Percentiles rank a stretch among this genome's conserved stretches.
These are phyloP conservation scores for Ascodesmis nigricans DNA, from an alignment of 495 filamentous ascomycete genomes.

Conservation along the genomic window DNA sequence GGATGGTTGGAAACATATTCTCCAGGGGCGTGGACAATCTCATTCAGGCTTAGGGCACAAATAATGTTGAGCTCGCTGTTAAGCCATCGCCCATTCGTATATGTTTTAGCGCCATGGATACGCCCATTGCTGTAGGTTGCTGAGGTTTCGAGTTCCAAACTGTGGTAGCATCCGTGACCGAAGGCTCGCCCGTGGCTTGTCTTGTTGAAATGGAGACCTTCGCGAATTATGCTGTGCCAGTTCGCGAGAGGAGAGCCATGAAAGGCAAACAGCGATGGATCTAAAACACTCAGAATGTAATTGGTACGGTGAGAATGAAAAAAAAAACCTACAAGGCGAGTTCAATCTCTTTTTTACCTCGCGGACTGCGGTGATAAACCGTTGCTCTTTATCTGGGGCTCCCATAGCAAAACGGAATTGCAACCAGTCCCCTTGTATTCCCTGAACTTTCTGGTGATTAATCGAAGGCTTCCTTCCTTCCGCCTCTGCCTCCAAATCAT, in stretches of 20 bases:
- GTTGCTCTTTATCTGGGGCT: conserved; percentile 68
- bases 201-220: conserved; percentile 52
- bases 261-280: conserved; percentile 63
- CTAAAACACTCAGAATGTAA: conserved; percentile 8
- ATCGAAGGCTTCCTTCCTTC: conserved; percentile 9
- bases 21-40: conserved; percentile 56
- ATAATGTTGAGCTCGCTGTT: conserved; percentile 37
- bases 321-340: conserved; percentile 14
- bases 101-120: not conserved
- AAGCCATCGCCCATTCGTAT: conserved; percentile 32
- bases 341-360: conserved; percentile 25
- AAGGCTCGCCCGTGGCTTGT: conserved; percentile 41
- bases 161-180: conserved; percentile 70
- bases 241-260: conserved; percentile 57
- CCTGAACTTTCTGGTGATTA: conserved; percentile 34
- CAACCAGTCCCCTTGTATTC: conserved; percentile 40
- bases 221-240: conserved; percentile 80
- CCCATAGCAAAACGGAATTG: conserved; percentile 83
- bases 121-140: conserved; percentile 28
- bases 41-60: conserved; percentile 54
- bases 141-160: conserved; percentile 35
- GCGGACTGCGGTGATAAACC: conserved; percentile 46
- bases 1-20: conserved; percentile 35
- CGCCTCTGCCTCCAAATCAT: conserved; percentile 22
- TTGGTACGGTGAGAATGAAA: not conserved